Evolutionary conservation across 169 alveolate species (phyloP), one percentile per base, ranked within the genome.

Genomic region (Cryptosporidium muris): DNA sequence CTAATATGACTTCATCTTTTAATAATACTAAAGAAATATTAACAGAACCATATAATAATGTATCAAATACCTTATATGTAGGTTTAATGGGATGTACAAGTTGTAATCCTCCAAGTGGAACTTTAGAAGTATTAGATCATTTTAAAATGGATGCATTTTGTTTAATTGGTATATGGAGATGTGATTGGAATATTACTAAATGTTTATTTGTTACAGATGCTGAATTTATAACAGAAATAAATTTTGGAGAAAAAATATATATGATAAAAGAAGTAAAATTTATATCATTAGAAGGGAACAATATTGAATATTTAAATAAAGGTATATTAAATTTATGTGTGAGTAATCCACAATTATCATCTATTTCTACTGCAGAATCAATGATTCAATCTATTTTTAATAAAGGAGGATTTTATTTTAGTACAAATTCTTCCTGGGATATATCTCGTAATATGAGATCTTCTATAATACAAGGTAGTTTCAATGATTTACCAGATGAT

Each of bases 341-440:
- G 3, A 14, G 7, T 3, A 8, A 8, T 58, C 48, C 45, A 3
- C 74, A 74, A 60, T 47, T 8, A 36, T 5, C 12, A 3, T 74
- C 85, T 38, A 58, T 38, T 9, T 43, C n/a, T 45, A n/a, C 60
- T 4, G 85, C 85, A 4, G 85, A 74, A 43, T 11, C 36, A 5
- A 74, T 74, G 85, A 74, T 74, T 40, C 40, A 58, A 37, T 74
- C 85, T 7, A 74, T 74, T 74, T 74, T 74, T 37, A 43, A 52
- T 8, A 74, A 68, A 74, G 85, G 85, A 2, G 85, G 85, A 25
- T 74, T 74, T 74, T 74, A 74, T 48, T 74, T 74, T 58, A 58
- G 74, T 58, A 74, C 67, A 7, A 47, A 45, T 25, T 25, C 67
- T 4, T 58, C 42, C 34, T 16, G 54, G 16, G 85, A 74, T 74